Evolutionary conservation across 108 stramenopile genomes (phyloP).

Genomic region (Nannochloropsis gaditana): DNA sequence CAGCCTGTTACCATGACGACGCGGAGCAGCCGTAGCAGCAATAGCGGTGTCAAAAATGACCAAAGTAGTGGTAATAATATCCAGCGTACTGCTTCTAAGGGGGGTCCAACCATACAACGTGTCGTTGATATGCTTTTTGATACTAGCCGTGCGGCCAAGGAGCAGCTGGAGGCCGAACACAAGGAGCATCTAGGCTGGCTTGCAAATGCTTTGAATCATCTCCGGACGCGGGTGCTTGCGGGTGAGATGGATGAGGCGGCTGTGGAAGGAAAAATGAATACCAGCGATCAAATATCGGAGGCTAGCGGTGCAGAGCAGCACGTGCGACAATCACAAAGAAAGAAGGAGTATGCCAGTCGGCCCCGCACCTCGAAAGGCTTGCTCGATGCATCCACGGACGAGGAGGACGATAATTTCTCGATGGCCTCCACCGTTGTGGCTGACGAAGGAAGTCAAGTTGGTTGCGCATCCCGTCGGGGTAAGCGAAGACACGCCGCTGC

Average conservation of each 20-base stretch:
- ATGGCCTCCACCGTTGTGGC: not conserved
- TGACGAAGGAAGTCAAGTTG: not conserved
- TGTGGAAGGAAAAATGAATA: too few relatives aligned
- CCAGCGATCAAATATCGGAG: not conserved
- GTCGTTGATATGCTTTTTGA: not conserved
- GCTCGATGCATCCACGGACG: not conserved
- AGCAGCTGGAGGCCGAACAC: conserved; percentile 13
- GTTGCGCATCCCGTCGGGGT: not conserved
- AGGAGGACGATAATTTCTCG: not conserved
- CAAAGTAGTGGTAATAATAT: not conserved
- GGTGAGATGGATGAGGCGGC: conserved; percentile 16
- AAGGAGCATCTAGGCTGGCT: conserved; percentile 24
- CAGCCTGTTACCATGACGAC: not conserved
- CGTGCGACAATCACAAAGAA: not conserved
- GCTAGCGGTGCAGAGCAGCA: conserved; percentile 7
- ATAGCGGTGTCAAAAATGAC: not conserved
- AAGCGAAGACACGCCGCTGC: not conserved
- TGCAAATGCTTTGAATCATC: not conserved
- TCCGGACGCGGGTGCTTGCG: not conserved
- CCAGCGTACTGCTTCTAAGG: not conserved
- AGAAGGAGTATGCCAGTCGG: not conserved
- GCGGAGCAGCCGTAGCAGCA: not conserved
- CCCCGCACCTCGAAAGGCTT: not conserved
- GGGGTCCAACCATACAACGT: not conserved
- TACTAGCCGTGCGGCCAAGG: not conserved